These are phyloP conservation scores for Fusarium decemcellulare DNA, from an alignment of 2,329 filamentous ascomycete species.

Conservation along the genomic window DNA sequence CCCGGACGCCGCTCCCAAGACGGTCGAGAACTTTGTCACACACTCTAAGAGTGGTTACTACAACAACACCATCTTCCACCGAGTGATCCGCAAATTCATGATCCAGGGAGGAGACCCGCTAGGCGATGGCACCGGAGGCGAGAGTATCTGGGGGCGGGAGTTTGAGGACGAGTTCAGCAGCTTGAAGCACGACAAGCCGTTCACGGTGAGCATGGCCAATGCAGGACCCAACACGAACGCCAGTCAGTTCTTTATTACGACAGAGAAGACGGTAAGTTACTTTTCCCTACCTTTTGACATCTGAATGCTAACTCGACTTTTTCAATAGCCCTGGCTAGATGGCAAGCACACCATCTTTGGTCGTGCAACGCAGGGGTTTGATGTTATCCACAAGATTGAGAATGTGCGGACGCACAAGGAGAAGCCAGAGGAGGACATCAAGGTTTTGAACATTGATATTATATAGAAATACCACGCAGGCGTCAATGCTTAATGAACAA, in stretches of 20 bases:
- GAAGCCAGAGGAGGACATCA: conserved; percentile 97
- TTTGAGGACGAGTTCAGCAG: conserved; percentile 96
- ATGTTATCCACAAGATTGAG: conserved; percentile 97
- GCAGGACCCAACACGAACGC: conserved; percentile 96
- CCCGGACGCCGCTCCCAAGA: conserved; percentile 91
- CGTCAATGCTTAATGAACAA: too few relatives aligned
- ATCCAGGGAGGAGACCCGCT: conserved; percentile 97
- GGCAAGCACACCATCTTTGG: conserved; percentile 98
- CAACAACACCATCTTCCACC: conserved; percentile 97
- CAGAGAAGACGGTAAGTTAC: conserved; percentile 86
- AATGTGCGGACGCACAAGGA: conserved; percentile 89
- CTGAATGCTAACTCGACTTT: conserved; percentile 43
- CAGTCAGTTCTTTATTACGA: conserved; percentile 98
- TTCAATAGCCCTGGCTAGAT: conserved; percentile 84
- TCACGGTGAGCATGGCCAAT: conserved; percentile 98
- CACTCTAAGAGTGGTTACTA: conserved; percentile 94
- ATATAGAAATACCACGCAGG: conserved; percentile 51
- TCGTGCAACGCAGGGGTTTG: conserved; percentile 88
- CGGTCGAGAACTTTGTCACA: conserved; percentile 97
- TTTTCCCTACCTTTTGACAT: background rate
- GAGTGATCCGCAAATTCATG: conserved; percentile 99
- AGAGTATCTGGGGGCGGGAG: conserved; percentile 93
- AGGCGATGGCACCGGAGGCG: conserved; percentile 89
- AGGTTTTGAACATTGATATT: conserved; percentile 90
- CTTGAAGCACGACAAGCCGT: conserved; percentile 94